Base-by-base conservation (phyloP, 129 eudicot genomes). In the Solidago caesia region DNA sequence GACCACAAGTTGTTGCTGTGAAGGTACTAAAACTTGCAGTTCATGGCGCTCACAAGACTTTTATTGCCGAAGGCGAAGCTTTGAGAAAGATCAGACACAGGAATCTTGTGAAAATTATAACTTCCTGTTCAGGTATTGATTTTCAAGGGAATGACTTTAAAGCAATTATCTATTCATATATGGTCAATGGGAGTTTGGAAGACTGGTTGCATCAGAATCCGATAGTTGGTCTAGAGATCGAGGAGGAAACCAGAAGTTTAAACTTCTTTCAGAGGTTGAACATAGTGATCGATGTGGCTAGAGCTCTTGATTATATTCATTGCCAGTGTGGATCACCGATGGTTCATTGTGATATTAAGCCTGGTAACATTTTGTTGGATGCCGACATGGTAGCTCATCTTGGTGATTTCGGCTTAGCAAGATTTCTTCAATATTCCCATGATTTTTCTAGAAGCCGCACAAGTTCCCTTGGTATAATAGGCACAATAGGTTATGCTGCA, bases 101-200 rank as follows among this genome's bases (percentile, higher is more conserved):
- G 39, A 78, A 78, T 63, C 76, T 78, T 63, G 71, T 78, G 21
- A 71, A 62, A 60, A 49, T 77, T 16, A 48, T 77, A 15, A 77
- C 74, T 77, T 46, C 75, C 26, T 77, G 81, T 63, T 77, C 81
- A 46, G 25, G 51, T 67, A 10, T 76, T 44, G 80, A 76, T 76
- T 76, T 2, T 59, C 41, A 76, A 44, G 74, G 80, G 3, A 76
- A 76, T 6, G 74, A 76, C 47, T 76, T 67, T 57, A 76, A 76
- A 46, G 80, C 80, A 66, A 55, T 76, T n/a, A 13, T 76, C 46
- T 76, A 76, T 4, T 52, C 61, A 8, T 71, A 52, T 21, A 71
- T 71, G 75, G 49, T 57, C 7, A 55, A 71, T 29, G 75, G 75
- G 42, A 71, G 39, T 55, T 57, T 71, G 6, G 75, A 55, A 0